Evolutionary conservation across 2,329 filamentous ascomycete genomes (phyloP), one percentile per base, ranked within the genome.

Genomic region (Akanthomyces uredinophilus): DNA sequence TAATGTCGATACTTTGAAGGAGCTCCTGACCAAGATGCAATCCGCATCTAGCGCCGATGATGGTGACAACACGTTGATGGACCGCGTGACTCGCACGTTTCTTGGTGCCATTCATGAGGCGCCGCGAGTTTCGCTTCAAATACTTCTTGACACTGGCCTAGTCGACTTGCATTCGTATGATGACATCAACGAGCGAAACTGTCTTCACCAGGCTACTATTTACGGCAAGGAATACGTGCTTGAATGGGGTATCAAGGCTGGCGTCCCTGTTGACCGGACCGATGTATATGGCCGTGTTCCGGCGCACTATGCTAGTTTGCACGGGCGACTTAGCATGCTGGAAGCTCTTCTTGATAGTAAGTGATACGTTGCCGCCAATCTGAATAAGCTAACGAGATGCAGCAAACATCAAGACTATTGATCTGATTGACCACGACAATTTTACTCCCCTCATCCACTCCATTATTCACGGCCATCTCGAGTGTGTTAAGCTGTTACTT

Each of bases 141-240:
- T 91, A 6, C 83, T 99, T 29, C 79, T 97, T 29, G 87, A 90
- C 54, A 96, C 93, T 2, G 86, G 86, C 0, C 78, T 95, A 27
- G 91, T 99, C 39, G 89, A 98, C 73, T 83, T 97, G n/a, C 87
- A 92, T 70, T 95, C 92, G 0, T 92, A 96, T 69, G 95, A 99
- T 72, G 93, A 97, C 70, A 98, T 99, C 74, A 99, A 98, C 70
- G 94, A 97, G 77, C 85, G 95, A 46, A 99, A 97, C 70, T 96
- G 93, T 71, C 81, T 99, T 52, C 95, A 99, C 69, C 95, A 98
- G 76, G 91, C 95, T n/a, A 89, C 93, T 1, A 97, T 98, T 58
- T 96, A 96, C 64, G 93, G 93, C 22, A 93, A 93, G 69, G 78
- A 84, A 11, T 88, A 90, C 67, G 90, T 97, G 35, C 79, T 98